Evolutionary conservation across 192 early-diverging fungal genomes (phyloP).

Genomic region (Linnemannia hyalina): DNA sequence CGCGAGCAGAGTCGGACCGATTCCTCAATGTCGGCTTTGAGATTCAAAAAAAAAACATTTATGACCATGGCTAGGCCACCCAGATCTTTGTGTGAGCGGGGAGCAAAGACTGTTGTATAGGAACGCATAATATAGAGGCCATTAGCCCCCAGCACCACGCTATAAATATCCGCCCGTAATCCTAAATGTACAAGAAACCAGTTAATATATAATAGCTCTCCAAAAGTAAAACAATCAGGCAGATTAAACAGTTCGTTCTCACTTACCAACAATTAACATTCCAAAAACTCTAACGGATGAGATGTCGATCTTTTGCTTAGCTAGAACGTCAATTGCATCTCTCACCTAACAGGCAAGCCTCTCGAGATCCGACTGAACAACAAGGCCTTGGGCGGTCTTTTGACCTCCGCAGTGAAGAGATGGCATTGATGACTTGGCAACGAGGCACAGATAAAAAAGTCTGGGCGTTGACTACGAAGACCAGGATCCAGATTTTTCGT

Average conservation of each 20-base stretch:
- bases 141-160: background rate
- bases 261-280: constrained; percentile 16
- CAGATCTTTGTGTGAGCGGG: background rate
- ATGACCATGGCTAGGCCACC: background rate
- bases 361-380: constrained; percentile 24
- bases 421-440: constrained; percentile 7
- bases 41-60: background rate
- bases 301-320: constrained; percentile 22
- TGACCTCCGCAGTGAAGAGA: constrained; percentile 21
- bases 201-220: too few relatives aligned
- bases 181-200: background rate
- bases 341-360: constrained; percentile 19
- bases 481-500: constrained; percentile 10
- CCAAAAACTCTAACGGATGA: constrained; percentile 27
- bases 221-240: background rate
- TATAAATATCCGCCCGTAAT: background rate
- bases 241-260: background rate
- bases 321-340: constrained; percentile 26
- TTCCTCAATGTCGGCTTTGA: background rate
- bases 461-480: constrained; percentile 9
- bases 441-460: constrained; percentile 11
- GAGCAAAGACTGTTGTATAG: background rate
- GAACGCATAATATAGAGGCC: constrained; percentile 5
- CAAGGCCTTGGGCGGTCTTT: constrained; percentile 12
- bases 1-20: constrained; percentile 8